phyloP scores from a whole-genome alignment of 805 yeast genomes.

The Phaffomyces thermotolerans region DNA sequence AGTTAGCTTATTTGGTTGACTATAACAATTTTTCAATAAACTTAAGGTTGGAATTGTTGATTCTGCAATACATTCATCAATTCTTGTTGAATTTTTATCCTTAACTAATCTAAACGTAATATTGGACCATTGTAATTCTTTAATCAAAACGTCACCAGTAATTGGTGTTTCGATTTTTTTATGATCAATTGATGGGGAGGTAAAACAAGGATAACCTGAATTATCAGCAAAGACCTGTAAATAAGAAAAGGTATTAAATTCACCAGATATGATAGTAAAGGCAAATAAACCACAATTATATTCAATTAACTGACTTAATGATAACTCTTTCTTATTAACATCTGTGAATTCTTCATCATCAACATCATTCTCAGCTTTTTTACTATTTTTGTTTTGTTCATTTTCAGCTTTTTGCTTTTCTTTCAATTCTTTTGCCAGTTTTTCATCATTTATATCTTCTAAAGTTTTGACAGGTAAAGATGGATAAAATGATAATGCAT shows the following conservation, averaged over 20 bases:
- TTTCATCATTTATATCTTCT: conserved; percentile 58
- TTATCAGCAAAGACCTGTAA: conserved; percentile 76
- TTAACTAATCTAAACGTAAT: conserved; percentile 56
- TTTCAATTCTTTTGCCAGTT: conserved; percentile 30
- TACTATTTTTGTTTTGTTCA: conserved; percentile 8
- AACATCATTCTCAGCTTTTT: conserved; percentile 36
- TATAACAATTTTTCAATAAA: conserved; percentile 57
- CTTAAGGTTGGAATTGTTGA: conserved; percentile 58
- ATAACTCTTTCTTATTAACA: conserved; percentile 40
- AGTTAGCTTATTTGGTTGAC: conserved; percentile 48
- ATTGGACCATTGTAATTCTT: conserved; percentile 70
- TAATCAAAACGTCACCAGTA: conserved; percentile 69
- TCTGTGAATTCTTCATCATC: conserved; percentile 31
- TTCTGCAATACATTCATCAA: conserved; percentile 53
- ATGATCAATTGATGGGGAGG: conserved; percentile 41
- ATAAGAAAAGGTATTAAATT: conserved; percentile 47
- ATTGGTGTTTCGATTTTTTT: conserved; percentile 32
- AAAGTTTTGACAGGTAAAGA: conserved; percentile 70
- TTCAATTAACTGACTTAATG: conserved; percentile 49
- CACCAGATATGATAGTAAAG: conserved; percentile 55
- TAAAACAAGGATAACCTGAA: conserved; percentile 56
- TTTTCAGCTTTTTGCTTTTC: conserved; percentile 3
- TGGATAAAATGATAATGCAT: conserved; percentile 79
- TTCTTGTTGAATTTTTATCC: conserved; percentile 45
- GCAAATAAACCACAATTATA: conserved; percentile 74